phyloP scores from a whole-genome alignment of 345 rosid species.

The Eucalyptus regnans region DNA sequence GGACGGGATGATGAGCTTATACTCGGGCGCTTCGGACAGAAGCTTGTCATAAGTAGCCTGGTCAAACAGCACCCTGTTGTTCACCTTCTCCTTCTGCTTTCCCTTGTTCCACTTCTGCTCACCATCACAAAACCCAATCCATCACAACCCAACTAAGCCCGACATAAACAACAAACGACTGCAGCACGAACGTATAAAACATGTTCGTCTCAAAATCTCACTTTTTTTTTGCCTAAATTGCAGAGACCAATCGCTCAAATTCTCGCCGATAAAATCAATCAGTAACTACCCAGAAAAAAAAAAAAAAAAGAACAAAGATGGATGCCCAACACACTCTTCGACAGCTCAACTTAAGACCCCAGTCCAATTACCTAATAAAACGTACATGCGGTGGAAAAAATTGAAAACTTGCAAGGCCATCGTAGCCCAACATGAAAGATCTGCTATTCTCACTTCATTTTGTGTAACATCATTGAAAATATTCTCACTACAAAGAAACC shows the following conservation, averaged over 20 bases:
- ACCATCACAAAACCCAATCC: not conserved
- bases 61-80: conserved; percentile 43
- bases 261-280: not conserved
- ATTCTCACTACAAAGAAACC: too few relatives aligned
- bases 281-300: not conserved
- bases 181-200: not conserved
- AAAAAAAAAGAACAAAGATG: not conserved
- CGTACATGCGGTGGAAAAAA: not conserved
- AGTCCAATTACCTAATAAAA: not conserved
- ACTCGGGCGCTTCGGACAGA: conserved; percentile 27
- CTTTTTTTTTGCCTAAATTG: not conserved
- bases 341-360: not conserved
- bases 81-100: conserved; percentile 50
- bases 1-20: conserved; percentile 28
- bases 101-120: conserved; percentile 39
- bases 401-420: not conserved
- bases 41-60: conserved; percentile 37
- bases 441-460: not conserved
- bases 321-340: not conserved
- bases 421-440: not conserved
- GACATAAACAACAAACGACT: not conserved
- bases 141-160: not conserved
- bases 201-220: not conserved
- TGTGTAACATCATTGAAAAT: not conserved
- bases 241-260: not conserved